Base-by-base conservation (phyloP, 352 stramenopile genomes). In the Labyrinthula sp. region DNA sequence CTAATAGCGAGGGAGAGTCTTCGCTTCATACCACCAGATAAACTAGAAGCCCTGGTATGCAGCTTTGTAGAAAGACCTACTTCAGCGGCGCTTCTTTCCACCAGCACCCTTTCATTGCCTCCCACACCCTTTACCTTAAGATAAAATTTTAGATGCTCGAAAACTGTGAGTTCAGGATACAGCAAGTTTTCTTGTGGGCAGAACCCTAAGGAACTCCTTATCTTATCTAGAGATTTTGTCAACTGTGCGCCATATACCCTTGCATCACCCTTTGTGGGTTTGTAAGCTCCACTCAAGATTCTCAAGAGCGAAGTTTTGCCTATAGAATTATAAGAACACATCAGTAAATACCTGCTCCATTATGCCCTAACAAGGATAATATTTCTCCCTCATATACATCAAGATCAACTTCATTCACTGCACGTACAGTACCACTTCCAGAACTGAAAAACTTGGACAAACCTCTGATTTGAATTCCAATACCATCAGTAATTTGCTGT, bases 101-200 rank as follows among this genome's bases (percentile, higher is more conserved):
- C 65, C 10, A 54, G 40, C 26, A 66, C 22, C 17, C 60, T 57
- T n/a, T 62, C 35, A 4, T 34, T 39, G 20, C 43, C 30, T 2
- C 58, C 31, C 12, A 66, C 48, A 20, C 45, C 60, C 38, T 77
- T 79, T 6, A 83, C 66, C 0, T 46, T 52, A 1, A 63, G 69
- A 28, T 74, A 82, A 30, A 83, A 67, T 0, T 65, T 30, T 39
- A 82, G 30, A 35, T 85, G 67, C 35, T 80, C 59, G 33, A 69
- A 56, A 3, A 81, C 69, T 3, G 69, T 80, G 7, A 86, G 45
- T 24, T 82, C 66, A 30, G 63, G 30, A 37, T 72, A 77, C 3
- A 81, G 43, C 7, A 85, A 68, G 47, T 88, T 67, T 38, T 82
- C 65, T 46, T 88, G 72, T 33, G 76, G 71, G 56, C 74, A 83